phyloP scores from a whole-genome alignment of 495 filamentous ascomycete species.

The Aspergillus sparsus region DNA sequence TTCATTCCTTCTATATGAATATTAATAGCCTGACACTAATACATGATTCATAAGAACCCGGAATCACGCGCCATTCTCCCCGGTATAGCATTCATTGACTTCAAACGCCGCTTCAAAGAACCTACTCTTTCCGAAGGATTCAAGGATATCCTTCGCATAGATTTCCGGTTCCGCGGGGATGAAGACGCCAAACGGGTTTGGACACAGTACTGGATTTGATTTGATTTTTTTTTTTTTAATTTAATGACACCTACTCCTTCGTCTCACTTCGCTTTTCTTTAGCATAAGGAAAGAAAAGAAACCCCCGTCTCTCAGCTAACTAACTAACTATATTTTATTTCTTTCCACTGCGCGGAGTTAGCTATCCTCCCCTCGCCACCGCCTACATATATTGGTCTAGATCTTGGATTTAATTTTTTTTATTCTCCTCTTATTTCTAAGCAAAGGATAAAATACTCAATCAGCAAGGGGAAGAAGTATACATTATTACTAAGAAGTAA shows the following conservation, averaged over 20 bases:
- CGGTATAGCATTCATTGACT: slow-evolving; percentile 75
- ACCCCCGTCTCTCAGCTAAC: too few relatives aligned
- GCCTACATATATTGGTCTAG: too few relatives aligned
- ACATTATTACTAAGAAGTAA: too few relatives aligned
- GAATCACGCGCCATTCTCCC: slow-evolving; percentile 75
- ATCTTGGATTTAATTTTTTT: too few relatives aligned
- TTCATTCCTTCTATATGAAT: too few relatives aligned
- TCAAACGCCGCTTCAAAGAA: slow-evolving; percentile 65
- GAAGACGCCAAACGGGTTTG: slow-evolving; percentile 61
- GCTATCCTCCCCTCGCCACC: too few relatives aligned
- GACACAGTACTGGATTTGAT: slow-evolving; percentile 68
- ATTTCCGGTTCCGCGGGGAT: slow-evolving; percentile 66
- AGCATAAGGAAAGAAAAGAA: background rate
- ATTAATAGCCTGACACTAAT: too few relatives aligned
- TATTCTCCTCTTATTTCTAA: too few relatives aligned
- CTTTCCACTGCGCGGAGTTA: too few relatives aligned
- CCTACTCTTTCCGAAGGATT: slow-evolving; percentile 81
- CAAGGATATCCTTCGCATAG: slow-evolving; percentile 68
- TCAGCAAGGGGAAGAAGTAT: too few relatives aligned
- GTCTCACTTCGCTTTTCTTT: background rate
- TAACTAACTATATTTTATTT: too few relatives aligned
- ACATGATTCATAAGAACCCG: slow-evolving; percentile 60
- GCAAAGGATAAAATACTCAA: too few relatives aligned
- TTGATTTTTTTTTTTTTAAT: background rate
- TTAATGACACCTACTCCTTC: background rate